A percentile compares a stretch with the other conserved stretches of the same genome.
These are phyloP conservation scores for Corchorus olitorius DNA, from an alignment of 345 rosid genomes.

Conservation along the genomic window DNA sequence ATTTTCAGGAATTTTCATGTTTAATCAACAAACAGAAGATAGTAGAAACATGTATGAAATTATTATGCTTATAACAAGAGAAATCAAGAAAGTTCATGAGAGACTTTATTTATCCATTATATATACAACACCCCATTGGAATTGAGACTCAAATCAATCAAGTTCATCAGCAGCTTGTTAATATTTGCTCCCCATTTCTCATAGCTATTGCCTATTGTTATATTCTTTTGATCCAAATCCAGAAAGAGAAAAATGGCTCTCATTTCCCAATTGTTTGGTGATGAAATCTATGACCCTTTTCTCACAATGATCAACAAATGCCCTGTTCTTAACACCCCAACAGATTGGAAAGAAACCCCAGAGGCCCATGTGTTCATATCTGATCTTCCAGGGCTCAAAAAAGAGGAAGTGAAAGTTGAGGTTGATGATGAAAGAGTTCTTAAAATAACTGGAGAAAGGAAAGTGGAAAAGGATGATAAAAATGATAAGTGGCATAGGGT, in stretches of 20 bases:
- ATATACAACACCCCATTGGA: neutral
- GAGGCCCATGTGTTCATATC: constrained; percentile 41
- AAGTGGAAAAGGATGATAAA: constrained; percentile 29
- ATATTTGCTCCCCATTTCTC: too few relatives aligned
- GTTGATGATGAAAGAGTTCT: constrained; percentile 38
- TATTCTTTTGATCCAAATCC: neutral
- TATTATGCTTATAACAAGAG: neutral
- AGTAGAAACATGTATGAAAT: neutral
- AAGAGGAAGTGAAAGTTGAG: constrained; percentile 51
- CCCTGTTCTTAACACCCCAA: constrained; percentile 48
- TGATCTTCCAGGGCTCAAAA: constrained; percentile 52
- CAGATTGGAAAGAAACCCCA: constrained; percentile 55
- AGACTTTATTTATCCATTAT: neutral
- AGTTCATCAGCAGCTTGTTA: neutral
- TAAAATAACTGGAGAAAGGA: constrained; percentile 45
- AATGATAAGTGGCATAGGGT: constrained; percentile 48
- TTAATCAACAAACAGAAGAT: neutral
- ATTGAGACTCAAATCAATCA: neutral
- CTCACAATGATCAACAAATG: constrained; percentile 50
- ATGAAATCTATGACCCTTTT: constrained; percentile 48
- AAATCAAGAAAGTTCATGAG: constrained; percentile 44
- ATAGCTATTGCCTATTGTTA: neutral
- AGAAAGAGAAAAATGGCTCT: constrained; percentile 35
- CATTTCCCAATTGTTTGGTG: constrained; percentile 34
- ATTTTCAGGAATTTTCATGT: neutral